Evolutionary conservation across 495 filamentous ascomycete species (phyloP).

Genomic region (Recurvomyces mirabilis): DNA sequence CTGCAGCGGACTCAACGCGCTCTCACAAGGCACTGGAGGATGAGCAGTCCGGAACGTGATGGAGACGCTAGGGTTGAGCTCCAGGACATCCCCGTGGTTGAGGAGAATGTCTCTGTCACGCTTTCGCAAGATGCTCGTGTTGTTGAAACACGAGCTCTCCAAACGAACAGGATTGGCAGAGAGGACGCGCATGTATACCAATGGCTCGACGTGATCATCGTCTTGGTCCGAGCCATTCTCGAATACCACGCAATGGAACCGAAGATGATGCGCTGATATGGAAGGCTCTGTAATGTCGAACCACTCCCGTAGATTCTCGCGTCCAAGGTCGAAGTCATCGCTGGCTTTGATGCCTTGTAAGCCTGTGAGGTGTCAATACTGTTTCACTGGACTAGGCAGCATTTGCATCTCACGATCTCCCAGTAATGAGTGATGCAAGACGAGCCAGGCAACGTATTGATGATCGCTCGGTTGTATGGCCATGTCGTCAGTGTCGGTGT

Average conservation of each 20-base stretch:
- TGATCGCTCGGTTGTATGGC: too few relatives aligned
- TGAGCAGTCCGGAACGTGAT: slow-evolving; percentile 8
- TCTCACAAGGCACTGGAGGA: background rate
- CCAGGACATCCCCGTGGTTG: slow-evolving; percentile 28
- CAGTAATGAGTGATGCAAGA: too few relatives aligned
- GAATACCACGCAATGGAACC: slow-evolving; percentile 30
- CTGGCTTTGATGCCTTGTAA: background rate
- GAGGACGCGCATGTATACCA: slow-evolving; percentile 33
- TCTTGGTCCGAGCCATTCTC: slow-evolving; percentile 18
- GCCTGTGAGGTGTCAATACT: too few relatives aligned
- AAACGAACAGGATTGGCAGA: slow-evolving; percentile 28
- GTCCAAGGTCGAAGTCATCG: slow-evolving; percentile 18
- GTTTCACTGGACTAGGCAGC: too few relatives aligned
- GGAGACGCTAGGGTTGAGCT: slow-evolving; percentile 11
- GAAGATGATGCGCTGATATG: slow-evolving; percentile 33
- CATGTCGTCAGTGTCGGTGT: too few relatives aligned
- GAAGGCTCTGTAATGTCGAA: slow-evolving; percentile 20
- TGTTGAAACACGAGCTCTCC: slow-evolving; percentile 4
- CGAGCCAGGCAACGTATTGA: too few relatives aligned
- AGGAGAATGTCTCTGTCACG: slow-evolving; percentile 24
- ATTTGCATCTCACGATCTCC: too few relatives aligned
- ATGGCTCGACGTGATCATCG: slow-evolving; percentile 20
- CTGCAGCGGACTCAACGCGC: slow-evolving; percentile 8
- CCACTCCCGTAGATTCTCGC: slow-evolving; percentile 3
- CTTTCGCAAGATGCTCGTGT: slow-evolving; percentile 6